Conservation (phyloP, 2,329 filamentous ascomycete species). For the Beauveria scarabaeidicola region DNA sequence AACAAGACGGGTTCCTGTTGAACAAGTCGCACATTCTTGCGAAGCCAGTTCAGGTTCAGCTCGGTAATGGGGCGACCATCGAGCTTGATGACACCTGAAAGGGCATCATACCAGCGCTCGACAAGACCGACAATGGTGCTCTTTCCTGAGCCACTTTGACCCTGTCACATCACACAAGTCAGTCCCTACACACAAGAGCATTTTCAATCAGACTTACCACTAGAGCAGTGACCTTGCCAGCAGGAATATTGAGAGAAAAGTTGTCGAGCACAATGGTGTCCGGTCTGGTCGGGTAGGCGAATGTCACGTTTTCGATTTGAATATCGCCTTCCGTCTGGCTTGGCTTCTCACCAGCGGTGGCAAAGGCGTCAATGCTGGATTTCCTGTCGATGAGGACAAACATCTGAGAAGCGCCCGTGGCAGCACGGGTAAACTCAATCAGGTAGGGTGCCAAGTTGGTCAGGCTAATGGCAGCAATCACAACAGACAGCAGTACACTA, state of each 20-base stretch:
- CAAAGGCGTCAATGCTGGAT: constrained; percentile 29
- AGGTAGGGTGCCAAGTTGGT: constrained; percentile 29
- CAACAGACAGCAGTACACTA: constrained; percentile 30
- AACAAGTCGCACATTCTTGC: constrained; percentile 29
- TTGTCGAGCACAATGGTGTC: constrained; percentile 32
- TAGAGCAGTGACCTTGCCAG: constrained; percentile 36
- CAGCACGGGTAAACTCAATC: constrained; percentile 30
- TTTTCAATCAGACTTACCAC: constrained; percentile 29
- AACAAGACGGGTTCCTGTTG: constrained; percentile 36
- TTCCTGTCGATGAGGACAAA: constrained; percentile 30
- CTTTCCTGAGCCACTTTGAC: constrained; percentile 30
- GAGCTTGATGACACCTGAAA: constrained; percentile 26
- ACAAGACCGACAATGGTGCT: constrained; percentile 32
- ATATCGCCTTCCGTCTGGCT: constrained; percentile 24
- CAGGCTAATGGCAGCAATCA: constrained; percentile 29
- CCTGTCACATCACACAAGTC: constrained; percentile 17
- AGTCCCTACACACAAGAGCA: background rate
- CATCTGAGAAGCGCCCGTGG: constrained; percentile 26
- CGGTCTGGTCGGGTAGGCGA: constrained; percentile 37
- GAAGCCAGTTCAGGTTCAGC: constrained; percentile 31
- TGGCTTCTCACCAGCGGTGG: constrained; percentile 23
- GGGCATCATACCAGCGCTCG: constrained; percentile 31
- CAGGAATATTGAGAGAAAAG: constrained; percentile 34
- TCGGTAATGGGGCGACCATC: constrained; percentile 26
- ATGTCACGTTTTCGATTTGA: constrained; percentile 32